These are phyloP conservation scores for Phaeosphaeriaceae sp. DNA, from an alignment of 2,329 filamentous ascomycete genomes.

Conservation along the genomic window DNA sequence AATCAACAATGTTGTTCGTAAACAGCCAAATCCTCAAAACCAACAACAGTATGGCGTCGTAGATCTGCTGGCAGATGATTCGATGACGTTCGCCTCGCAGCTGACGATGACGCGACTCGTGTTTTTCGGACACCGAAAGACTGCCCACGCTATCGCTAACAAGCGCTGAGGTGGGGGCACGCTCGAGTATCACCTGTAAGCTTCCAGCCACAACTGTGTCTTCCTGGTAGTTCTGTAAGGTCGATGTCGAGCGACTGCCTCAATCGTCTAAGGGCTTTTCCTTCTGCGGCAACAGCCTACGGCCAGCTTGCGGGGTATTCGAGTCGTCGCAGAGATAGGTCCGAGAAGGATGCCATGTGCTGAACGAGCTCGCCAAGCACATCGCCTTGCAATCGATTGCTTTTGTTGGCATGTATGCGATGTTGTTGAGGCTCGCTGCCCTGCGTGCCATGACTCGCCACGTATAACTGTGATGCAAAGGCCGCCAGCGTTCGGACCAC, in stretches of 20 bases:
- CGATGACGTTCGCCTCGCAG: neutral
- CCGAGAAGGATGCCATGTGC: neutral
- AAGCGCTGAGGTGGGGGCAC: constrained; percentile 7
- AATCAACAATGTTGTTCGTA: neutral
- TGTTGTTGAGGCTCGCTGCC: neutral
- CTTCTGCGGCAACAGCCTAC: neutral
- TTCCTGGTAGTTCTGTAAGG: neutral
- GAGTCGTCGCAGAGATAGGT: neutral
- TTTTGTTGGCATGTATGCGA: neutral
- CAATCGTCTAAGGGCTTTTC: neutral
- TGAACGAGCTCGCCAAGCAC: neutral
- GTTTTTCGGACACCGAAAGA: constrained; percentile 2
- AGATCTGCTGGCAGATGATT: neutral
- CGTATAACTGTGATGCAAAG: neutral
- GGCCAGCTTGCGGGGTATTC: neutral
- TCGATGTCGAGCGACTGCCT: neutral
- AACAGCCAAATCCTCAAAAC: neutral
- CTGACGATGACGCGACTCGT: neutral
- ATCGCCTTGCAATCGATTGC: neutral
- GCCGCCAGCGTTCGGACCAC: neutral
- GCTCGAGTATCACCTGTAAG: constrained; percentile 2
- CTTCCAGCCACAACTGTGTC: neutral
- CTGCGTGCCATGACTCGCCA: neutral
- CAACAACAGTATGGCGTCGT: neutral
- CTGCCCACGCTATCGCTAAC: constrained; percentile 5